Percentiles rank a stretch among this genome's conserved stretches.
phyloP scores from a whole-genome alignment of 2,329 filamentous ascomycete species.

The Chrysoporthe cubensis region DNA sequence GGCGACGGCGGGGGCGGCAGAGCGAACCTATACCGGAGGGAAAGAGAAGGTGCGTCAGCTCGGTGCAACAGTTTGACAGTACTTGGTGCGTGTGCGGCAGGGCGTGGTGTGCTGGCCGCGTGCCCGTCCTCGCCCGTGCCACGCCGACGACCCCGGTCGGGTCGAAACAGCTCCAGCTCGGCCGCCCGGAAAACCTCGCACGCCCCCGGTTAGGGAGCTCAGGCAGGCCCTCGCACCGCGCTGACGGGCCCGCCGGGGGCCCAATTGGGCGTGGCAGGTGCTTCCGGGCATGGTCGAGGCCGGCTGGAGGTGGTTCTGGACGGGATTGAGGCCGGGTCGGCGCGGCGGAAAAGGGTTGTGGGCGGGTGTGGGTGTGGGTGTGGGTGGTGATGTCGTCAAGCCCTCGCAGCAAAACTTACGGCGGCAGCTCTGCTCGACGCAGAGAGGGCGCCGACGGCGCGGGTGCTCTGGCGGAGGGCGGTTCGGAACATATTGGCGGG shows the following conservation, averaged over 20 bases:
- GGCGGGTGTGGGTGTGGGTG: conserved; percentile 13
- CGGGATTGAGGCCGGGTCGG: conserved; percentile 49
- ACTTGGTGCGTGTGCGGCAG: conserved; percentile 16
- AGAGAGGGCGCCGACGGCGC: conserved; percentile 92
- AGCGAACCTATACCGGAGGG: conserved; percentile 69
- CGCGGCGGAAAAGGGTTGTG: conserved; percentile 38
- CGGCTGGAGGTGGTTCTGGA: conserved; percentile 47
- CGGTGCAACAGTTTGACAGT: conserved; percentile 33
- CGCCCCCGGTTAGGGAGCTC: conserved; percentile 40
- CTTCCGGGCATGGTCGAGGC: conserved; percentile 39
- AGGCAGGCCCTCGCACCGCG: conserved; percentile 36
- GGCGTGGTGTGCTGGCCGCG: conserved; percentile 25
- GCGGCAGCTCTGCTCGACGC: conserved; percentile 87
- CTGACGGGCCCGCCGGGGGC: conserved; percentile 35
- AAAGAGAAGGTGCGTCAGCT: conserved; percentile 31
- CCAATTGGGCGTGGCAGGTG: conserved; percentile 44
- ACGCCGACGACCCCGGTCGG: conserved; percentile 21
- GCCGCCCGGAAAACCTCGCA: conserved; percentile 35
- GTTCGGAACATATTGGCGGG: conserved; percentile 88
- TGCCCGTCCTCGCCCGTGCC: conserved; percentile 24
- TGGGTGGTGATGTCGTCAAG: conserved; percentile 22
- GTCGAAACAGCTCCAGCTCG: conserved; percentile 33
- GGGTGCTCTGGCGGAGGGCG: conserved; percentile 95
- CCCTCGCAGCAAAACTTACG: conserved; percentile 69
- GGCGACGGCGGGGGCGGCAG: conserved; percentile 76